Evolutionary conservation across 331 rosid genomes (phyloP), one percentile per base, ranked within the genome.

Genomic region (Cydonia oblonga): DNA sequence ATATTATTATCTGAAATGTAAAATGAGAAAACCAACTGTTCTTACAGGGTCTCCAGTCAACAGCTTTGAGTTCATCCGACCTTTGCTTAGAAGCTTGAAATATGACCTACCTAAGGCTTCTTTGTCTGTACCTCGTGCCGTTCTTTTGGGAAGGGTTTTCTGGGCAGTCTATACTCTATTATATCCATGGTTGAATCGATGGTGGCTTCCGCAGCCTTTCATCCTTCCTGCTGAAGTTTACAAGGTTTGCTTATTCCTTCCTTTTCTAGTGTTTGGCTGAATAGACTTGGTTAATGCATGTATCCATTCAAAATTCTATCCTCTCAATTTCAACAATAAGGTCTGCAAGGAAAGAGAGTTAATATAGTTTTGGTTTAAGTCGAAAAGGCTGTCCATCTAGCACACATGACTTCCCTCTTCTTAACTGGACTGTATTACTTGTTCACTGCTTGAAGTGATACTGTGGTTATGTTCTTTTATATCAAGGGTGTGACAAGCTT

Each of bases 201-300:
- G 90, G 90, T 93, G 98, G 98, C 90, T 93, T 77, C 98, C 96
- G 56, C 98, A 93, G 81, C 97, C 98, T 42, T 79, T 88, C 75
- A 85, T 93, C 78, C 97, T 93, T 83, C 97, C 97, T 61, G 73
- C 96, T 57, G 97, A 93, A 88, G 96, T 87, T 30, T 87, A 87
- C 91, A 93, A 93, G 96, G 97, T 93, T 61, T 9, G 65, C 75
- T 28, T 63, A 26, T 33, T 58, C 22, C 51, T 9, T 52, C 19
- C 3, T 26, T 11, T 46, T 68, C 18, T 19, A 28, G 2, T 7
- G 33, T 70, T 53, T 54, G 51, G 33, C 66, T 35, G 19, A 15
- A 60, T 38, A 57, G 5, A 22, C 6, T 24, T 5, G 33, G 19
- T 20, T 12, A 4, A 7, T 71, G 38, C 64, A 54, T 52, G 8